These are phyloP conservation scores for Macrocybe sp. DNA, from an alignment of 1,284 basidiomycete species.

Conservation along the genomic window DNA sequence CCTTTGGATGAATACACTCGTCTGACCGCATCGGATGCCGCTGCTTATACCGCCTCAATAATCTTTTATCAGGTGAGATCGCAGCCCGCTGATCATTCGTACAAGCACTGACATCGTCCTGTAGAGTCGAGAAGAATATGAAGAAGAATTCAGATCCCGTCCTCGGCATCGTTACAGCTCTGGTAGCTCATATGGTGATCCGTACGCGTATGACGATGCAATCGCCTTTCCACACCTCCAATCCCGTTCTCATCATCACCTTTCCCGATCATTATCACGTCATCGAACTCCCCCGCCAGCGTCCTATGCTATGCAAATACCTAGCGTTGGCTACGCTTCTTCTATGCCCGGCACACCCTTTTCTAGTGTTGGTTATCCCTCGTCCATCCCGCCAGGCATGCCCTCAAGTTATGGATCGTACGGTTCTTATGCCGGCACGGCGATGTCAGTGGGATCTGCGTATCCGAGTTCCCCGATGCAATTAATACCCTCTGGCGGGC, in stretches of 20 bases:
- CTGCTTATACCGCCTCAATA: slow-evolving; percentile 51
- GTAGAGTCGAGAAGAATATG: slow-evolving; percentile 27
- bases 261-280: slow-evolving; percentile 1
- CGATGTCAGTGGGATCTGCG: slow-evolving; percentile 13
- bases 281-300: slow-evolving; percentile 7
- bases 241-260: slow-evolving; percentile 19
- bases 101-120: slow-evolving; percentile 7
- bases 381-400: slow-evolving; percentile 3
- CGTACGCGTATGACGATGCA: slow-evolving; percentile 32
- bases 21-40: slow-evolving; percentile 45
- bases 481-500: neutral
- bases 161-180: slow-evolving; percentile 27
- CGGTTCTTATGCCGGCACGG: slow-evolving; percentile 20
- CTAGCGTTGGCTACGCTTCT: slow-evolving; percentile 12
- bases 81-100: neutral
- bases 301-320: slow-evolving; percentile 1
- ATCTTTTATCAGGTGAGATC: slow-evolving; percentile 39
- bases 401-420: slow-evolving; percentile 21
- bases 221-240: slow-evolving; percentile 25
- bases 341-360: slow-evolving; percentile 17
- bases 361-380: neutral
- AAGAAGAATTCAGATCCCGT: slow-evolving; percentile 17
- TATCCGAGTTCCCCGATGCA: too few species aligned
- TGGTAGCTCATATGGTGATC: slow-evolving; percentile 25
- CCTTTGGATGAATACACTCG: slow-evolving; percentile 38